Base-by-base conservation (phyloP, 1,139 yeast genomes). In the Suhomyces guaymorum region DNA sequence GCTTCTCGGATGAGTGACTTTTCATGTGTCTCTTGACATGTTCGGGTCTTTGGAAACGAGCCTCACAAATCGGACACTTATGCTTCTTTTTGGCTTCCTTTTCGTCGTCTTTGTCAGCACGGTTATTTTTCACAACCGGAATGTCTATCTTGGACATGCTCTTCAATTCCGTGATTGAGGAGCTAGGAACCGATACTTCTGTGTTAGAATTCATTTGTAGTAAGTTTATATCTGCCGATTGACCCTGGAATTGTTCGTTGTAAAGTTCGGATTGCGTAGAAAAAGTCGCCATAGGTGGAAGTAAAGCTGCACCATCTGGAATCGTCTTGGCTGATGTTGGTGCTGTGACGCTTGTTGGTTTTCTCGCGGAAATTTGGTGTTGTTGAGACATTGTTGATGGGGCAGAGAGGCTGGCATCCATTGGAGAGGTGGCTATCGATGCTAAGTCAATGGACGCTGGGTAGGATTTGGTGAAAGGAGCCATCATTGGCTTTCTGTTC, bases 1-100 rank as follows among this genome's bases (percentile, higher is more conserved):
- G 97, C 55, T 85, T 84, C 48, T 87, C 96, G 20, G 87, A 79
- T 3, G 94, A 81, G 60, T 90, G 97, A 19, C 88, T 79, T 51
- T 94, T 74, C 78, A 84, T 70, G 57, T 90, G 97, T 52, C 97
- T 73, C 56, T 88, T 86, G 37, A 90, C 87, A 65, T 92, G 96
- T 53, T 92, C 96, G 22, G 94, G 90, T 42, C 97, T 73, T 55
- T 87, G 90, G 69, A 90, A 90, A 34, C 78, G 61, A 32, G 82
- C 75, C 35, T 75, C 77, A 51, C 95, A 82, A 42, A 88, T 68
- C n/a, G 85, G 82, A 65, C 97, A 89, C 47, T 73, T 73, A 59
- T 85, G 90, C 33, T 71, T 68, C 55, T 79, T 80, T 46, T 78
- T 81, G 33, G 82, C 83, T 49, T 74, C 80, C 30, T 56, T 59